phyloP scores from a whole-genome alignment of 495 filamentous ascomycete species.

The Annulohypoxylon stygium region DNA sequence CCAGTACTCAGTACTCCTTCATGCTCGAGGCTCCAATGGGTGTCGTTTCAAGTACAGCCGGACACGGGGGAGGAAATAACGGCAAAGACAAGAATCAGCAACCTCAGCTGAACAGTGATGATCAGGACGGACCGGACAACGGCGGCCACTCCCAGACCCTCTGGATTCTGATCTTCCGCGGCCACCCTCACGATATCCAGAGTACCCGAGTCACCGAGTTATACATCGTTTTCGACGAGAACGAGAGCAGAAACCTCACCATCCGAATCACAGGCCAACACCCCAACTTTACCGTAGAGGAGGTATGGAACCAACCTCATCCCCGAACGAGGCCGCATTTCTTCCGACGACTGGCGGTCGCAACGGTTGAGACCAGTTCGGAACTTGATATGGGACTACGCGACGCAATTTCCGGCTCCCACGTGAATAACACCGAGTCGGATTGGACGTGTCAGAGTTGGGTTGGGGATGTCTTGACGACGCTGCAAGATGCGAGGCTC shows the following conservation, averaged over 20 bases:
- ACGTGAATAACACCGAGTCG: constrained; percentile 48
- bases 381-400: constrained; percentile 46
- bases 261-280: constrained; percentile 49
- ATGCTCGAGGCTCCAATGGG: constrained; percentile 46
- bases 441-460: constrained; percentile 52
- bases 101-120: constrained; percentile 9
- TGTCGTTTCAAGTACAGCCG: constrained; percentile 43
- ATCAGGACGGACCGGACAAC: constrained; percentile 18
- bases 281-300: constrained; percentile 46
- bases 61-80: constrained; percentile 36
- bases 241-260: constrained; percentile 50
- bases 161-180: constrained; percentile 48
- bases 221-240: constrained; percentile 50
- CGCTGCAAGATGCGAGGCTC: constrained; percentile 49
- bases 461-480: constrained; percentile 52
- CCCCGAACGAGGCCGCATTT: constrained; percentile 50
- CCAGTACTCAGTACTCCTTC: constrained; percentile 19
- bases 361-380: constrained; percentile 46
- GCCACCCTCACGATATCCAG: constrained; percentile 50
- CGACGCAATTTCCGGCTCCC: constrained; percentile 48
- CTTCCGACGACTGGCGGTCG: constrained; percentile 49
- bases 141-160: constrained; percentile 42
- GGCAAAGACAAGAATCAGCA: constrained; percentile 37
- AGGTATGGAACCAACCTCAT: constrained; percentile 48
- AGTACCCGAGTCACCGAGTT: constrained; percentile 49